Evolutionary conservation across 164 flowering plant genomes (phyloP), one percentile per base, ranked within the genome.

Genomic region (Sextonia rubra): DNA sequence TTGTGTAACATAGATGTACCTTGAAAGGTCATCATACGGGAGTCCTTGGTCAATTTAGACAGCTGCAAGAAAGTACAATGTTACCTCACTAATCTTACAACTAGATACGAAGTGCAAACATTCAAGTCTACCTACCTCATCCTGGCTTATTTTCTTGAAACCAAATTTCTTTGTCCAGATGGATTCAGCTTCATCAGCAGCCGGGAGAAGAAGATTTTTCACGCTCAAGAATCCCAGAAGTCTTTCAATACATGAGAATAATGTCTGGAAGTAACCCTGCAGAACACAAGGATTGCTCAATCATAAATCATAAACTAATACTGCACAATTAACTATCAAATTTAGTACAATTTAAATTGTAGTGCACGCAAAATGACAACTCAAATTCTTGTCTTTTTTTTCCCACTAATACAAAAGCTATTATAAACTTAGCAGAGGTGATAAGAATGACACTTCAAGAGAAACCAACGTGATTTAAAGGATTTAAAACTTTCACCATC

Each of bases 1-100:
- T 88, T 89, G 25, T 80, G 81, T 69, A 90, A 78, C 83, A 88
- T 75, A 3, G 91, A 78, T 17, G 93, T 88, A 30, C 90, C 96
- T 48, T 87, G 80, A 70, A 90, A 90, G 22, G 77, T 70, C 90
- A 89, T 83, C 85, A 89, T 37, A 11, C 75, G 83, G 32, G 78
- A 77, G 37, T 77, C 74, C 58, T 52, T 83, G 27, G 75, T 79
- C 66, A 71, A 80, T 25, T 69, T 47, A 47, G 75, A 68, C 24
- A 86, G 29, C 96, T 89, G 88, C 73, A 71, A 69, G 80, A 79
- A 55, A 1, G 48, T 15, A 73, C 32, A 48, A 24, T 12, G 26
- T 7, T 29, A 64, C 3, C 44, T 64, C 26, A 11, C 25, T 11
- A n/a, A 4, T 14, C 24, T 23, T 12, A 18, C 23, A 23, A 27